Percentiles rank a stretch among this genome's conserved stretches.
These are phyloP conservation scores for Xanthoconium separans DNA, from an alignment of 1,284 basidiomycete genomes.

Conservation along the genomic window DNA sequence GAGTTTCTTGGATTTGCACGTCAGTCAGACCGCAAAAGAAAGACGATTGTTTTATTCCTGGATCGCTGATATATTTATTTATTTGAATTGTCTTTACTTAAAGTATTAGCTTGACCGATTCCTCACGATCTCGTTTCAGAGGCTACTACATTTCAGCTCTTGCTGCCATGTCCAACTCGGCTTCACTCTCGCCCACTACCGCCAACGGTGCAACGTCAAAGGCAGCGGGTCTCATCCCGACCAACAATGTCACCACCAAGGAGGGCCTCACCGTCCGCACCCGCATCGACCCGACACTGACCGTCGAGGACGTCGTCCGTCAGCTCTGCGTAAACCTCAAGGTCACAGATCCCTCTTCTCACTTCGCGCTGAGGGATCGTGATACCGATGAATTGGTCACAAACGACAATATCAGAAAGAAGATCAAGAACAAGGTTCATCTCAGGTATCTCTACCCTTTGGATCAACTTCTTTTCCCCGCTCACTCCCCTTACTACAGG, in stretches of 20 bases:
- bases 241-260: slow-evolving; percentile 75
- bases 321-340: slow-evolving; percentile 81
- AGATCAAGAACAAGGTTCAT: slow-evolving; percentile 76
- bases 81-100: neutral
- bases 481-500: slow-evolving; percentile 36
- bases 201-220: slow-evolving; percentile 43
- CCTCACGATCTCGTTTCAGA: slow-evolving; percentile 11
- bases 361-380: slow-evolving; percentile 83
- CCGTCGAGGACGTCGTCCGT: slow-evolving; percentile 76
- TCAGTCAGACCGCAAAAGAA: slow-evolving; percentile 43
- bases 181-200: slow-evolving; percentile 24
- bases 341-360: slow-evolving; percentile 76
- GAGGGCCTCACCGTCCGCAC: slow-evolving; percentile 73
- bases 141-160: neutral
- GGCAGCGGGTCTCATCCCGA: slow-evolving; percentile 58
- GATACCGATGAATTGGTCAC: slow-evolving; percentile 90
- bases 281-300: slow-evolving; percentile 76
- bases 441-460: slow-evolving; percentile 62
- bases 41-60: slow-evolving; percentile 39
- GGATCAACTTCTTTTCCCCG: neutral
- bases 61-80: slow-evolving; percentile 24
- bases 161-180: slow-evolving; percentile 28
- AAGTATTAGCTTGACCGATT: neutral
- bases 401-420: slow-evolving; percentile 81
- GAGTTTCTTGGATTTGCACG: slow-evolving; percentile 49